phyloP scores from a whole-genome alignment of 2,329 filamentous ascomycete genomes.

The Blumeria graminis region DNA sequence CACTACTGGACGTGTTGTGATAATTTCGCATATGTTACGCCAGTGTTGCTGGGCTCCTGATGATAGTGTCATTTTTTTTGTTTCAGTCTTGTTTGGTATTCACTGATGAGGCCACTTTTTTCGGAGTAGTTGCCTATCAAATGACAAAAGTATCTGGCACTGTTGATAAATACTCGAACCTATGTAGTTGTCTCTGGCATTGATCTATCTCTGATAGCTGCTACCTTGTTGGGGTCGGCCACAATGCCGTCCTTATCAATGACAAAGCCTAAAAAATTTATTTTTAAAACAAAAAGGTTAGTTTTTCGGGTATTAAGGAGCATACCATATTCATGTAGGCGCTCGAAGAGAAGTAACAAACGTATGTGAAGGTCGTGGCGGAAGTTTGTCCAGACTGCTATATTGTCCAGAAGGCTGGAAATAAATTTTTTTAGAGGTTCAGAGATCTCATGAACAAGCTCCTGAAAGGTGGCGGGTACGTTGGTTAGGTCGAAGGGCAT shows the following conservation, averaged over 20 bases:
- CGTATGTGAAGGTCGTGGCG: not conserved
- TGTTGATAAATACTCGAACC: not conserved
- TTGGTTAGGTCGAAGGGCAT: not conserved
- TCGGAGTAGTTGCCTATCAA: not conserved
- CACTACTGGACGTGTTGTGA: too few relatives aligned
- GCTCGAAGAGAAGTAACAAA: not conserved
- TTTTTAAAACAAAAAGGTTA: not conserved
- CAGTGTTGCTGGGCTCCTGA: too few relatives aligned
- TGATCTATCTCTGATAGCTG: not conserved
- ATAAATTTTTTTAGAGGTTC: not conserved
- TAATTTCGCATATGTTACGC: too few relatives aligned
- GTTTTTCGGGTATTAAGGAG: not conserved
- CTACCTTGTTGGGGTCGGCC: too few relatives aligned
- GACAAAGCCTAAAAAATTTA: not conserved
- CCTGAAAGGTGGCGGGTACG: not conserved
- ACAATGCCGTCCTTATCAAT: not conserved
- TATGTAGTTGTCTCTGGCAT: not conserved
- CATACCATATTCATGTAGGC: not conserved
- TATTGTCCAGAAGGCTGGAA: not conserved
- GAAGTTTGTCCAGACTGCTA: not conserved
- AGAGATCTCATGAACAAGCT: not conserved
- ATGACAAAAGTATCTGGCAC: not conserved
- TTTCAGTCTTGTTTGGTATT: too few relatives aligned
- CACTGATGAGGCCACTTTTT: too few relatives aligned
- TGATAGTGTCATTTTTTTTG: too few relatives aligned